These are phyloP conservation scores for Phytophthora sansomeana DNA, from an alignment of 352 stramenopile species.

Conservation along the genomic window DNA sequence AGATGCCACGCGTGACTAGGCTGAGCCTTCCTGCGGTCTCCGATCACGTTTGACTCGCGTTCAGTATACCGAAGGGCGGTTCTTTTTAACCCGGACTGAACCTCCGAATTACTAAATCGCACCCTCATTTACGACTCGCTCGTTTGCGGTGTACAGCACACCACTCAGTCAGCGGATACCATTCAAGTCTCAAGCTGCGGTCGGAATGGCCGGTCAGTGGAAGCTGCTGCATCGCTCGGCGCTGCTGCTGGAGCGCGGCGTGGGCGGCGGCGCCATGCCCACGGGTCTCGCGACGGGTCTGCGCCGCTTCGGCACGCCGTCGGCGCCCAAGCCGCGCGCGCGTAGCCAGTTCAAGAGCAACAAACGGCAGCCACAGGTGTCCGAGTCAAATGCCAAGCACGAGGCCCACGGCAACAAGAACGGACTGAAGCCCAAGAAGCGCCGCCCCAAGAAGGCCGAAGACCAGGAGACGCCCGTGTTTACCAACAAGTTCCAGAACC, in stretches of 20 bases:
- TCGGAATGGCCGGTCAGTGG: slow-evolving; percentile 52
- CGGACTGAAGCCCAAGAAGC: slow-evolving; percentile 24
- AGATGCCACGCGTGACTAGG: slow-evolving; percentile 34
- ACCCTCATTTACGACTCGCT: not conserved
- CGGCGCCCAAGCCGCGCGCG: slow-evolving; percentile 55
- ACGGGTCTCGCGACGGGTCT: slow-evolving; percentile 10
- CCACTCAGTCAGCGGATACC: slow-evolving; percentile 36
- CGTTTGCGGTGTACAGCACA: slow-evolving; percentile 27
- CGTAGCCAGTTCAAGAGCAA: slow-evolving; percentile 63
- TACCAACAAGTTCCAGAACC: slow-evolving; percentile 88
- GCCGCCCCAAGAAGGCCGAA: slow-evolving; percentile 17
- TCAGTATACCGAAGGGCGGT: slow-evolving; percentile 11
- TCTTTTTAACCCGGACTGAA: too few species aligned
- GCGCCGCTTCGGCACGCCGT: slow-evolving; percentile 46
- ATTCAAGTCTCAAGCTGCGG: not conserved
- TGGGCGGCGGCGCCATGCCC: not conserved
- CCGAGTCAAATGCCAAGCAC: not conserved
- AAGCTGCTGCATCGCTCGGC: slow-evolving; percentile 44
- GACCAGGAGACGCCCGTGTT: slow-evolving; percentile 54
- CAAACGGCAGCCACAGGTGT: slow-evolving; percentile 22
- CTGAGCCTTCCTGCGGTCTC: slow-evolving; percentile 11
- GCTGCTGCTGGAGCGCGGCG: slow-evolving; percentile 22
- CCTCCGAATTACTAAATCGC: not conserved
- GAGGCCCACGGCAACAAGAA: not conserved
- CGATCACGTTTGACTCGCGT: slow-evolving; percentile 8